These are phyloP conservation scores for Gyromitra esculenta DNA, from an alignment of 2,329 filamentous ascomycete species.

Conservation along the genomic window DNA sequence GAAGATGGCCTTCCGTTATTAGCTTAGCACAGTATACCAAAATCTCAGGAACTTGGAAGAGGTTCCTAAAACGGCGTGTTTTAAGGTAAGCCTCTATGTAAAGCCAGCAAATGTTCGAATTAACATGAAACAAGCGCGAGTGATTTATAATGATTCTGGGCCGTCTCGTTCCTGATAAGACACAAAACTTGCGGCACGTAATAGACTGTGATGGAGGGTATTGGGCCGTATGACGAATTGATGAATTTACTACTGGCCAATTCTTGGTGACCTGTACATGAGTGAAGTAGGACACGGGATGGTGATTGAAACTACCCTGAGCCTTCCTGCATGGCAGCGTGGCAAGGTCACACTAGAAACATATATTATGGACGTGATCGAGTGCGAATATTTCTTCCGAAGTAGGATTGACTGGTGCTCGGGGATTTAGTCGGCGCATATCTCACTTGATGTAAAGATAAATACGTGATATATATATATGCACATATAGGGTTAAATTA, in stretches of 20 bases:
- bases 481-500: too few species aligned
- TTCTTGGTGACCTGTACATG: neutral
- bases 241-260: neutral
- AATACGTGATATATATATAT: too few species aligned
- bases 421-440: neutral
- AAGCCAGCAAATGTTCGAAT: neutral
- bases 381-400: neutral
- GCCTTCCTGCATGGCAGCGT: constrained; percentile 33
- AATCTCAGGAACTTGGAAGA: neutral
- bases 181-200: neutral
- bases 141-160: constrained; percentile 4
- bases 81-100: neutral
- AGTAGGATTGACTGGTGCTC: neutral
- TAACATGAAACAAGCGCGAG: neutral
- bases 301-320: neutral
- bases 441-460: neutral
- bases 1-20: neutral
- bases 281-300: neutral
- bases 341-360: constrained; percentile 7
- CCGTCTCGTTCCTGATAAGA: neutral
- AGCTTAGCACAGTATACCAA: neutral
- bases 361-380: neutral
- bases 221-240: neutral
- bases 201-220: neutral
- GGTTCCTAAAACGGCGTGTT: neutral